These are phyloP conservation scores for Phaeosphaeriaceae sp. DNA, from an alignment of 2,329 filamentous ascomycete genomes.

Conservation along the genomic window DNA sequence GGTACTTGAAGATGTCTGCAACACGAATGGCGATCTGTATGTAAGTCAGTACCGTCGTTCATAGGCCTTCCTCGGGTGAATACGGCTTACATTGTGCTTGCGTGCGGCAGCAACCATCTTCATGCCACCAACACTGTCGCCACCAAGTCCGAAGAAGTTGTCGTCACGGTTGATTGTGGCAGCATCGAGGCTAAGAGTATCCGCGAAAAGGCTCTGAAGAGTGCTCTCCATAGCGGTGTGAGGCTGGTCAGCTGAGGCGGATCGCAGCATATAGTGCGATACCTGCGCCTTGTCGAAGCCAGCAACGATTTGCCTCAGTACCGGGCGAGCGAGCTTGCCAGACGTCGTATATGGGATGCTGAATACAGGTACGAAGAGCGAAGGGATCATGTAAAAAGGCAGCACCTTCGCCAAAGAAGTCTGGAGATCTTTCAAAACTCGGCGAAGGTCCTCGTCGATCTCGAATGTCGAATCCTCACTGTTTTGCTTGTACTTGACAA, in stretches of 20 bases:
- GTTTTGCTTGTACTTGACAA: slow-evolving; percentile 7
- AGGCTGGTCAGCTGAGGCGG: slow-evolving; percentile 12
- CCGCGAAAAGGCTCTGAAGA: slow-evolving; percentile 13
- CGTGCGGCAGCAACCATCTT: slow-evolving; percentile 13
- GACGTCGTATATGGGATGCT: slow-evolving; percentile 47
- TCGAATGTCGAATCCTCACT: slow-evolving; percentile 12
- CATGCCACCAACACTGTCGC: slow-evolving; percentile 18
- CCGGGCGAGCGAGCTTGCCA: slow-evolving; percentile 35
- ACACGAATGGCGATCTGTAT: slow-evolving; percentile 40
- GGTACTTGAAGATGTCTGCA: slow-evolving; percentile 45
- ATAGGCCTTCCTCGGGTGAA: background rate
- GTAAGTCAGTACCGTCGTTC: background rate
- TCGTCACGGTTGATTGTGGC: slow-evolving; percentile 14
- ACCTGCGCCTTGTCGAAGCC: slow-evolving; percentile 12
- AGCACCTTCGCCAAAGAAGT: slow-evolving; percentile 27
- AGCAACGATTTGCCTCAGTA: slow-evolving; percentile 15
- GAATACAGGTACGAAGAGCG: slow-evolving; percentile 48
- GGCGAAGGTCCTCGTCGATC: slow-evolving; percentile 14
- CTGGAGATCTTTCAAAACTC: slow-evolving; percentile 12
- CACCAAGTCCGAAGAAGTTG: slow-evolving; percentile 20
- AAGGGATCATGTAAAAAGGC: slow-evolving; percentile 51
- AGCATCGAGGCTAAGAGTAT: slow-evolving; percentile 1
- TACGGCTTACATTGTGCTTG: background rate
- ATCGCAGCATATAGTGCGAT: slow-evolving; percentile 20
- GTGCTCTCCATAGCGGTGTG: slow-evolving; percentile 14